A percentile compares a stretch with the other conserved stretches of the same genome.
phyloP scores from a whole-genome alignment of 495 filamentous ascomycete genomes.

The Elaphomyces granulatus region DNA sequence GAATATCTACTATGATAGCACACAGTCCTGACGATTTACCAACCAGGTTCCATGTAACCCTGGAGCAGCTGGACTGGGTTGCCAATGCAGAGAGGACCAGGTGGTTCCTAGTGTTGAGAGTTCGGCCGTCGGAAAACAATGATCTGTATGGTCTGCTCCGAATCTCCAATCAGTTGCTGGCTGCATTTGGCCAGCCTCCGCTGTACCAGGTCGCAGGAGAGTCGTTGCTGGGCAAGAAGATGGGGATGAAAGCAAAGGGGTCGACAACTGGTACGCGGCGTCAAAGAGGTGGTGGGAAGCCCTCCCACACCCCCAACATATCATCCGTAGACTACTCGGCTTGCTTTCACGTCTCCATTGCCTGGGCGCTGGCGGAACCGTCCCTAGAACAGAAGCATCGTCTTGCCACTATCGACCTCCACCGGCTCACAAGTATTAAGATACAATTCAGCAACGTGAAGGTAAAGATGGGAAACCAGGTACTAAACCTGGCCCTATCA shows the following conservation, averaged over 20 bases:
- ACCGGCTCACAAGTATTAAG: conserved; percentile 7
- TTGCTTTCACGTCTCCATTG: conserved; percentile 70
- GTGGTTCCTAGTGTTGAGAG: conserved; percentile 72
- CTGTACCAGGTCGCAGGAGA: conserved; percentile 39
- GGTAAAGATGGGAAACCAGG: conserved; percentile 63
- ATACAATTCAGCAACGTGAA: conserved; percentile 38
- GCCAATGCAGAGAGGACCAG: conserved; percentile 59
- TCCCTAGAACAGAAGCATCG: conserved; percentile 9
- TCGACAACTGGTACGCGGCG: conserved; percentile 4
- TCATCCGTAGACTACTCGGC: conserved; percentile 24
- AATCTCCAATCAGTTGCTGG: conserved; percentile 47
- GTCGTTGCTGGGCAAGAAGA: not conserved
- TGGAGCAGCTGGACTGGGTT: conserved; percentile 46
- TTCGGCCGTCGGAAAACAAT: conserved; percentile 33
- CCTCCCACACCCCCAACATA: not conserved
- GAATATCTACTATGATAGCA: no score
- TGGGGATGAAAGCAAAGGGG: no score
- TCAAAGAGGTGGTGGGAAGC: not conserved
- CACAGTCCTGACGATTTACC: not conserved
- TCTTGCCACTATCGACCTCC: conserved; percentile 24
- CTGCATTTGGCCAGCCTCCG: conserved; percentile 49
- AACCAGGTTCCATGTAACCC: conserved; percentile 36
- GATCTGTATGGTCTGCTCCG: conserved; percentile 48
- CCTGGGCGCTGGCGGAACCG: conserved; percentile 46
- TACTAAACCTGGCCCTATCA: conserved; percentile 39